Evolutionary conservation across 352 stramenopile genomes (phyloP), one percentile per base, ranked within the genome.

Genomic region (Blastocystis sp.): DNA sequence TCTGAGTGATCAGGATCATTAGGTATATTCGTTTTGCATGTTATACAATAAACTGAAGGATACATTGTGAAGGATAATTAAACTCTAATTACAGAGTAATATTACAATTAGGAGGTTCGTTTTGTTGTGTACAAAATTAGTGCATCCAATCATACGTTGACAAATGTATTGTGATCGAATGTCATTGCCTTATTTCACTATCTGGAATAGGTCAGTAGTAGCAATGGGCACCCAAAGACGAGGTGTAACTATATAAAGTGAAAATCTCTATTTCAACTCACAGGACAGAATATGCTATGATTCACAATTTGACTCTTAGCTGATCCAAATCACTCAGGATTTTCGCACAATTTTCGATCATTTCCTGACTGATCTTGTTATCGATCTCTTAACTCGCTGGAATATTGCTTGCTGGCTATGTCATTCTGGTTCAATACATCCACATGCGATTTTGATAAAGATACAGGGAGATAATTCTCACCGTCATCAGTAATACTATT

Each of bases 401-500:
- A 54, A 63, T 13, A 47, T 13, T 37, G 26, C 43, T 59, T 50
- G 66, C 73, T 11, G 15, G 47, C 23, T 26, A 84, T 29, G 11
- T 68, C 43, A 29, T 68, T 84, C n/a, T 41, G 15, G 1, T 23
- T 29, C 4, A 84, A 20, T 37, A 69, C 54, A 26, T 47, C 73
- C 11, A 84, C 2, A 13, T 68, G 73, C 13, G 53, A 66, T 50
- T 53, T 50, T 13, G 73, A 47, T 37, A 84, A 47, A 18, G 73
- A 29, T 11, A 8, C 45, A n/a, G 66, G 56, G 15, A 84, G 34
- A 68, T 84, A 84, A 41, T 66, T 84, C 20, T 20, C 59, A 13
- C 47, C 73, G 26, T 84, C 73, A 68, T 84, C 73, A 5, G 20
- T 53, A 43, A 84, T 84, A 11, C 62, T 37, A 37, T 84, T 84